phyloP scores from a whole-genome alignment of 2,329 filamentous ascomycete species.

The Helotiales sp. region DNA sequence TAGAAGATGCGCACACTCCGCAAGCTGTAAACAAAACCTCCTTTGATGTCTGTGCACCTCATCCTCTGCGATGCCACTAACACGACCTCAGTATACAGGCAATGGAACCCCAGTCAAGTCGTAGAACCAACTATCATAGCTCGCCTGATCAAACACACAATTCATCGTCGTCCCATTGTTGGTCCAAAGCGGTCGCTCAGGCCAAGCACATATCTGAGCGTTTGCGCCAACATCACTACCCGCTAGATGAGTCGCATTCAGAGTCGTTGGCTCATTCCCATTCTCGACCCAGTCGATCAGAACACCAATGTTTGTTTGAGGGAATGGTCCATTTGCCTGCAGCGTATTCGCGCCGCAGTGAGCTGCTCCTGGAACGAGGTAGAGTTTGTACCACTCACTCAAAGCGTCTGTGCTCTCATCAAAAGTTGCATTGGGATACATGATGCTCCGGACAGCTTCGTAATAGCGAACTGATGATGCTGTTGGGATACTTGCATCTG shows the following conservation, averaged over 20 bases:
- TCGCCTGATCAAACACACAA: slow-evolving; percentile 31
- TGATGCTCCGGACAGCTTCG: slow-evolving; percentile 50
- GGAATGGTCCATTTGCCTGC: slow-evolving; percentile 37
- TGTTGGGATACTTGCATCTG: slow-evolving; percentile 51
- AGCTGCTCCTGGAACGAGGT: slow-evolving; percentile 52
- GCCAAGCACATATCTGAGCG: slow-evolving; percentile 42
- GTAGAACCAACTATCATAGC: slow-evolving; percentile 34
- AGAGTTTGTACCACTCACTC: slow-evolving; percentile 54
- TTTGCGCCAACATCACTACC: slow-evolving; percentile 36
- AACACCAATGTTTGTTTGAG: slow-evolving; percentile 64
- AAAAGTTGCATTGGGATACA: slow-evolving; percentile 45
- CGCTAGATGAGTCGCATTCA: slow-evolving; percentile 40
- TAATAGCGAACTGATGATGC: slow-evolving; percentile 56
- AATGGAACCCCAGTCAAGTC: slow-evolving; percentile 20
- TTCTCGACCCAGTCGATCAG: slow-evolving; percentile 70
- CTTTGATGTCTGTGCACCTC: no score
- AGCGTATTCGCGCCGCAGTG: slow-evolving; percentile 51
- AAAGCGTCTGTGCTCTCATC: slow-evolving; percentile 43
- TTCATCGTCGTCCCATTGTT: slow-evolving; percentile 25
- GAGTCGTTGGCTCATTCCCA: slow-evolving; percentile 39
- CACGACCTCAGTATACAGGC: slow-evolving; percentile 15
- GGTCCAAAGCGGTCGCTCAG: slow-evolving; percentile 36
- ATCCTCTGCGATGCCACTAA: neutral
- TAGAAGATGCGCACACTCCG: no score
- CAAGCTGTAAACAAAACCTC: no score